phyloP scores from a whole-genome alignment of 352 stramenopile genomes.

The Achlya hypogyna region DNA sequence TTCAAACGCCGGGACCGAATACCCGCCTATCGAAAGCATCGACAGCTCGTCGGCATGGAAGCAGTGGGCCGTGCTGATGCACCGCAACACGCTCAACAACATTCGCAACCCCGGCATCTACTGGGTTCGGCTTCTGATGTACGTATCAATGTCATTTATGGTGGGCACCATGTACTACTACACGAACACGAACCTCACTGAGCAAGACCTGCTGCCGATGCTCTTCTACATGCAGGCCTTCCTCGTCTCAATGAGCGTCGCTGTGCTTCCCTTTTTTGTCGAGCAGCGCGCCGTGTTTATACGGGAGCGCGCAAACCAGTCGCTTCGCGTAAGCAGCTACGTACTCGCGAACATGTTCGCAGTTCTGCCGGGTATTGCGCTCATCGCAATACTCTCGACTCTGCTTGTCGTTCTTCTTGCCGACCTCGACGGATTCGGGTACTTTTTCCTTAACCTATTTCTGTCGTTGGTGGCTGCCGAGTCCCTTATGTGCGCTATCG shows the following conservation, averaged over 20 bases:
- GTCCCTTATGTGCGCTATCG: constrained; percentile 38
- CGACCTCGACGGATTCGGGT: constrained; percentile 28
- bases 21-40: not conserved
- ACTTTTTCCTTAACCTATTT: constrained; percentile 39
- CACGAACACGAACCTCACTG: constrained; percentile 33
- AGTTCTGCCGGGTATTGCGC: constrained; percentile 35
- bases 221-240: constrained; percentile 85
- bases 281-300: constrained; percentile 61
- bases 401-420: constrained; percentile 29
- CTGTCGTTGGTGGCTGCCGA: constrained; percentile 39
- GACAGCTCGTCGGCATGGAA: constrained; percentile 24
- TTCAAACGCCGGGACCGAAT: not conserved
- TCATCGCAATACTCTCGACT: constrained; percentile 34
- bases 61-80: constrained; percentile 38
- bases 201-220: constrained; percentile 39
- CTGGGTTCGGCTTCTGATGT: constrained; percentile 61
- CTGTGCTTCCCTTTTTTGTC: constrained; percentile 80
- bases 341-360: constrained; percentile 45
- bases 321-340: constrained; percentile 45
- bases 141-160: constrained; percentile 57
- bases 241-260: constrained; percentile 84
- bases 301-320: constrained; percentile 53
- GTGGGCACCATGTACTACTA: constrained; percentile 63
- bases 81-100: constrained; percentile 55
- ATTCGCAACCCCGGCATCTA: constrained; percentile 57